These are phyloP conservation scores for Neospermospora avenae DNA, from an alignment of 2,329 filamentous ascomycete genomes.

Conservation along the genomic window DNA sequence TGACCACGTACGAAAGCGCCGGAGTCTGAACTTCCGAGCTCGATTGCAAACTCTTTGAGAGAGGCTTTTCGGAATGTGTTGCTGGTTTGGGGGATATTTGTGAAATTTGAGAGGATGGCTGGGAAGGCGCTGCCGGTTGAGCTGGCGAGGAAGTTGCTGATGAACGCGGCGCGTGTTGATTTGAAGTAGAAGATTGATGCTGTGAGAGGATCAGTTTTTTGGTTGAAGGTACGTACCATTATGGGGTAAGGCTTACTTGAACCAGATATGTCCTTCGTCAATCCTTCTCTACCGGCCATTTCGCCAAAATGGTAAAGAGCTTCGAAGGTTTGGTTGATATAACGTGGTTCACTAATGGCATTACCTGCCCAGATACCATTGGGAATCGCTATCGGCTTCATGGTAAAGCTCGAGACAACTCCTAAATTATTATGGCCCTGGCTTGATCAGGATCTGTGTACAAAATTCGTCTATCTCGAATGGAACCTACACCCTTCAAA, in stretches of 20 bases:
- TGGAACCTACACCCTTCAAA: slow-evolving; percentile 32
- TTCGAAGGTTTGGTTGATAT: not conserved
- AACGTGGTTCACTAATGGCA: not conserved
- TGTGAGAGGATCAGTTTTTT: not conserved
- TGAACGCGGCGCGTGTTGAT: not conserved
- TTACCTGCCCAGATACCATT: slow-evolving; percentile 11
- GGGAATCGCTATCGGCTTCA: slow-evolving; percentile 34
- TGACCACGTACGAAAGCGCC: not conserved
- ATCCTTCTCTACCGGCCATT: not conserved
- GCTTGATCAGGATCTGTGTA: slow-evolving; percentile 39
- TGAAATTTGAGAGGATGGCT: slow-evolving; percentile 19
- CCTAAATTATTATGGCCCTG: slow-evolving; percentile 53
- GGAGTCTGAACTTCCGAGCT: not conserved
- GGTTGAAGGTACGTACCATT: not conserved
- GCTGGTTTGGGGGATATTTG: slow-evolving; percentile 12
- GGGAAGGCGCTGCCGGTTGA: slow-evolving; percentile 21
- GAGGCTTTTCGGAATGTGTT: not conserved
- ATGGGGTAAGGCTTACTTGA: not conserved
- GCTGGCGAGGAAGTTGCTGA: slow-evolving; percentile 3
- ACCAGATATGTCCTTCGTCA: not conserved
- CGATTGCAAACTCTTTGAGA: not conserved
- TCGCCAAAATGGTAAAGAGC: slow-evolving; percentile 1
- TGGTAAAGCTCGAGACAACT: slow-evolving; percentile 44
- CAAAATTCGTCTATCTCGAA: not conserved
- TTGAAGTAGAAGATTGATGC: not conserved